Conservation (phyloP, 2,329 filamentous ascomycete genomes). For the Paracoccidioides brasiliensis region DNA sequence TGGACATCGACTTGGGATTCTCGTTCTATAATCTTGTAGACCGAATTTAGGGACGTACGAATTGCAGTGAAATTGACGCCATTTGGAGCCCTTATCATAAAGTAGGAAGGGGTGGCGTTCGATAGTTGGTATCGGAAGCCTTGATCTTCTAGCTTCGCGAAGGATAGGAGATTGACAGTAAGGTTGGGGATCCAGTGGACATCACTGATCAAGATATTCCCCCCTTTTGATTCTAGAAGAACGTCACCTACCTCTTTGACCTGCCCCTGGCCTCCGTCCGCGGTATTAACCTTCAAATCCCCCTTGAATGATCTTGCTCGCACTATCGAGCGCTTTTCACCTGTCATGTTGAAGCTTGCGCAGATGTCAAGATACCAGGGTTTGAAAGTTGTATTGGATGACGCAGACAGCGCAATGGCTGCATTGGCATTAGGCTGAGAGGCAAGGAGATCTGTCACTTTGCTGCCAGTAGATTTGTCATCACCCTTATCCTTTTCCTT, state of each 20-base stretch:
- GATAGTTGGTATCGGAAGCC: neutral
- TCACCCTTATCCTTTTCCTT: neutral
- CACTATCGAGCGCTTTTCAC: neutral
- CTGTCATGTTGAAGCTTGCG: neutral
- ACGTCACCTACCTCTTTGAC: neutral
- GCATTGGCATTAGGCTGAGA: neutral
- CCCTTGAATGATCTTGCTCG: neutral
- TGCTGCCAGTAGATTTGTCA: no score
- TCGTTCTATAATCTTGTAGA: neutral
- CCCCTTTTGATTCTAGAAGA: neutral
- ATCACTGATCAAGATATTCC: neutral
- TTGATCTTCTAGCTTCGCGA: neutral
- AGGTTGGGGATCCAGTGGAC: neutral
- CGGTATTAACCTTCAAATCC: neutral
- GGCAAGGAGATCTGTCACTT: neutral
- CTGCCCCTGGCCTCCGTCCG: neutral
- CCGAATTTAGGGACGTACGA: neutral
- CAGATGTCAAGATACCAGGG: neutral
- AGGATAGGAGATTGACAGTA: neutral
- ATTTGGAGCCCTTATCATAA: no score
- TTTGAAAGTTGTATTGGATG: neutral
- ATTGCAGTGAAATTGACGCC: no score
- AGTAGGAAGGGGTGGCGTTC: no score
- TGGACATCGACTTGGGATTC: neutral
- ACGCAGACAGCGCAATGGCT: neutral